These are phyloP conservation scores for Setaria viridis DNA, from an alignment of 202 grass and related monocot genomes.

Conservation along the genomic window DNA sequence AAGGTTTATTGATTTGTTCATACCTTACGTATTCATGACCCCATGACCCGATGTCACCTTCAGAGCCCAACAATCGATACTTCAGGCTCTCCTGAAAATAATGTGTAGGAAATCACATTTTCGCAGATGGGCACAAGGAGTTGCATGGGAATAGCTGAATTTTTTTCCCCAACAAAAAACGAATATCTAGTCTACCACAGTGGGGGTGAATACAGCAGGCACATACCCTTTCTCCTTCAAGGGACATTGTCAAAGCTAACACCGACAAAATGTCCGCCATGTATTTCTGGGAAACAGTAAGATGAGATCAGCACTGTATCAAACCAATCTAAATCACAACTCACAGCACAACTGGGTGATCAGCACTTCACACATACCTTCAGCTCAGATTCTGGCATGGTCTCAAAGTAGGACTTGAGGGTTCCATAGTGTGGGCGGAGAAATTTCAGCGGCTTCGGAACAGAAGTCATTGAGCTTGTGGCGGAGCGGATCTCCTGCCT, in stretches of 20 bases:
- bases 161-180: not conserved
- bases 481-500: conserved; percentile 97
- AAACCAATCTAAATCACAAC: not conserved
- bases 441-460: conserved; percentile 97
- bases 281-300: conserved; percentile 71
- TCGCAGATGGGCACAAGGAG: not conserved
- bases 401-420: conserved; percentile 83
- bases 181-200: not conserved
- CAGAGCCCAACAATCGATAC: conserved; percentile 86
- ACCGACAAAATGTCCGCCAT: conserved; percentile 92
- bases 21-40: conserved; percentile 99
- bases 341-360: not conserved
- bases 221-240: conserved; percentile 95
- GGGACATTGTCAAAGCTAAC: conserved; percentile 91
- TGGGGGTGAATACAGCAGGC: not conserved
- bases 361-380: conserved; percentile 58
- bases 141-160: not conserved
- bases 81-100: conserved; percentile 83
- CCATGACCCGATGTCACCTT: conserved; percentile 97
- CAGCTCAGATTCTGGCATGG: conserved; percentile 81
- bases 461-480: conserved; percentile 98
- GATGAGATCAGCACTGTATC: not conserved
- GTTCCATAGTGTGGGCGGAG: conserved; percentile 92
- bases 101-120: conserved; percentile 3
- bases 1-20: not conserved